Conservation (phyloP, 768 basidiomycete genomes). For the Podaxis pistillaris region DNA sequence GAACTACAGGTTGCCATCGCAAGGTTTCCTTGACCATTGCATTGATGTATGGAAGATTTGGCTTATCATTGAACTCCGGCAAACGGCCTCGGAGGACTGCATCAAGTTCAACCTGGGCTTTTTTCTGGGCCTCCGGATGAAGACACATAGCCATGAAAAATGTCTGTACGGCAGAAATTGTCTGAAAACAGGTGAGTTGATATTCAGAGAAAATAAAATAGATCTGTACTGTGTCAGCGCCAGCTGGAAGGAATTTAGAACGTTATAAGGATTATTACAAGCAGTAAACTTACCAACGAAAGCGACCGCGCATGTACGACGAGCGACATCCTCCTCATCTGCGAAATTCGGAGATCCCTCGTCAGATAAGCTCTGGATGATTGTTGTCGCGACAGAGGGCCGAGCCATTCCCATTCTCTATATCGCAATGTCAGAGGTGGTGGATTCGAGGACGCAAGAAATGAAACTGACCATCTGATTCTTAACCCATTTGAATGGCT, state of each 20-base stretch:
- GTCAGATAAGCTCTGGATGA: conserved; percentile 20
- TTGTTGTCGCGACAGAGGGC: conserved; percentile 18
- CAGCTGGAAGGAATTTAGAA: background rate
- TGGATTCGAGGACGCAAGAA: no score
- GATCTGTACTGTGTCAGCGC: conserved; percentile 13
- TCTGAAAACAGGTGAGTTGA: conserved; percentile 16
- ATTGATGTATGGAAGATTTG: conserved; percentile 22
- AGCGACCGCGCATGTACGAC: conserved; percentile 21
- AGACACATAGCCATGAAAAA: conserved; percentile 26
- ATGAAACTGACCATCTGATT: conserved; percentile 27
- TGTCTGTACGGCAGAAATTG: conserved; percentile 20
- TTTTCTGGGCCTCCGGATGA: conserved; percentile 25
- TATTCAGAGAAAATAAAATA: background rate
- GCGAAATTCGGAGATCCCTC: conserved; percentile 11
- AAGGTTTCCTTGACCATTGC: conserved; percentile 25
- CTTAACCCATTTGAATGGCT: conserved; percentile 36
- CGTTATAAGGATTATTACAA: no score
- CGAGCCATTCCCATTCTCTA: background rate
- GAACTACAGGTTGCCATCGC: conserved; percentile 25
- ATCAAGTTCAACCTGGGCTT: conserved; percentile 37
- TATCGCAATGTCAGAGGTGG: background rate
- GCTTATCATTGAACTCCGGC: conserved; percentile 23
- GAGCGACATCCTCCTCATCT: conserved; percentile 23
- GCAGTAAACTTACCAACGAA: conserved; percentile 20
- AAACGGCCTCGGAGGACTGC: conserved; percentile 28